phyloP scores from a whole-genome alignment of 208 protist species.

The Strigomonas galati region DNA sequence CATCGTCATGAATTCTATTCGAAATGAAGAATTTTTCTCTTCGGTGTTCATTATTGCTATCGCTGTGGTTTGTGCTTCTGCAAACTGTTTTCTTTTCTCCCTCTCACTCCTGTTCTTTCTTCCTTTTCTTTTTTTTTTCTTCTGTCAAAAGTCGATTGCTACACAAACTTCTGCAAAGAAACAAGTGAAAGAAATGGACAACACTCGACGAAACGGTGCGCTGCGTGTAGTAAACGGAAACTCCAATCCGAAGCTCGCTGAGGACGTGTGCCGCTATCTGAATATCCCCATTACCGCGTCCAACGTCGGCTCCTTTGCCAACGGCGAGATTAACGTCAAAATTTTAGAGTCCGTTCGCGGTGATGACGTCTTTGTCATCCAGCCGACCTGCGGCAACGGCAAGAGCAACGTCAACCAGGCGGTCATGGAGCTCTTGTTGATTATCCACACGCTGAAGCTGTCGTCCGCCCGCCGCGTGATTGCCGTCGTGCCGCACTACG shows the following conservation, averaged over 20 bases:
- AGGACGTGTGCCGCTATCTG: slow-evolving; percentile 72
- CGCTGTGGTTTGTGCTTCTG: background rate
- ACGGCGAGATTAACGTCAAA: slow-evolving; percentile 87
- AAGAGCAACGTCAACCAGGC: slow-evolving; percentile 86
- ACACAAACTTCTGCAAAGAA: slow-evolving; percentile 15
- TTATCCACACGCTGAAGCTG: slow-evolving; percentile 91
- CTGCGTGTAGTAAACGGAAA: slow-evolving; percentile 85
- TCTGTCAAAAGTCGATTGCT: background rate
- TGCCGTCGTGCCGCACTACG: slow-evolving; percentile 96
- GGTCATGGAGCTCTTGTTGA: slow-evolving; percentile 96
- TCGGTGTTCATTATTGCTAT: background rate
- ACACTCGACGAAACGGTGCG: slow-evolving; percentile 48
- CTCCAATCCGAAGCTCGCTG: slow-evolving; percentile 82
- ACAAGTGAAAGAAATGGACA: slow-evolving; percentile 16
- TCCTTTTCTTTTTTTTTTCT: slow-evolving; percentile 18
- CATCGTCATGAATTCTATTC: slow-evolving; percentile 2
- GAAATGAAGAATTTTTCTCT: background rate
- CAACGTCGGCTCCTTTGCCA: slow-evolving; percentile 79
- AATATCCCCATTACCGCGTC: slow-evolving; percentile 66
- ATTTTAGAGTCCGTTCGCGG: slow-evolving; percentile 85
- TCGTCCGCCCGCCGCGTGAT: slow-evolving; percentile 88
- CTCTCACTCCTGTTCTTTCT: slow-evolving; percentile 13
- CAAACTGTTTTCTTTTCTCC: no score
- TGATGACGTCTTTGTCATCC: slow-evolving; percentile 96
- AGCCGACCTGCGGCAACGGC: slow-evolving; percentile 91